Base-by-base conservation (phyloP, 2,329 filamentous ascomycete species). In the Aciculosporium take region DNA sequence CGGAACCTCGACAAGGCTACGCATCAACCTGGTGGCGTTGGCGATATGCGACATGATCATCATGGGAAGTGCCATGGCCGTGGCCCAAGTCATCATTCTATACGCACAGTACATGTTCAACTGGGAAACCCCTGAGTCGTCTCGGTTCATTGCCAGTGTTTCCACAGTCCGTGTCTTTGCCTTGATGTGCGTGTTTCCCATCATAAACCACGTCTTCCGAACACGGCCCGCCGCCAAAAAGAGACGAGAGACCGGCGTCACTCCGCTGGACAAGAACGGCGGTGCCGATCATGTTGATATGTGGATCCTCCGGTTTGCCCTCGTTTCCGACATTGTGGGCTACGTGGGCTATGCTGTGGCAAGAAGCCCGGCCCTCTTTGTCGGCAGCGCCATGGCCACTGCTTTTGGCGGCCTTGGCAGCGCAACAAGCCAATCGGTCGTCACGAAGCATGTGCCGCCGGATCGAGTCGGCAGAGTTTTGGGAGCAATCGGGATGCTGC, bases 381-480 rank as follows among this genome's bases (percentile, higher is more conserved):
- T 84, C 3, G 47, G 76, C 0, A 81, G 79, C 15, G 89, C 85
- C 37, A 67, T 84, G 34, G 52, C 88, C 15, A 81, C 85, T 1
- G 72, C 85, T 0, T 63, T 93, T 30, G 89, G 89, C 20, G 88
- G 88, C 1, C 79, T 96, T 35, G 88, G 82, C 0, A 81, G 81
- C 28, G 88, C 91, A 1, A 91, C 84, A 0, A 69, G 94, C 38
- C 86, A 94, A 54, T 81, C 84, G 1, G 74, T 82, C 1, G 66
- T 95, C 39, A 95, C 87, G 17, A 96, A 95, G 57, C 91, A 96
- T 58, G 81, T 96, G 0, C 85, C 88, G 0, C 69, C 78, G 0
- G 83, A 91, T 48, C 74, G 75, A 36, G 81, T 91, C 0, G 91
- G 91, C 0, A 79, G 91, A 57, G 66, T 96, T n/a, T 71, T 98